Base-by-base conservation (phyloP, 139 green algal species). In the Picochlorum sp. region DNA sequence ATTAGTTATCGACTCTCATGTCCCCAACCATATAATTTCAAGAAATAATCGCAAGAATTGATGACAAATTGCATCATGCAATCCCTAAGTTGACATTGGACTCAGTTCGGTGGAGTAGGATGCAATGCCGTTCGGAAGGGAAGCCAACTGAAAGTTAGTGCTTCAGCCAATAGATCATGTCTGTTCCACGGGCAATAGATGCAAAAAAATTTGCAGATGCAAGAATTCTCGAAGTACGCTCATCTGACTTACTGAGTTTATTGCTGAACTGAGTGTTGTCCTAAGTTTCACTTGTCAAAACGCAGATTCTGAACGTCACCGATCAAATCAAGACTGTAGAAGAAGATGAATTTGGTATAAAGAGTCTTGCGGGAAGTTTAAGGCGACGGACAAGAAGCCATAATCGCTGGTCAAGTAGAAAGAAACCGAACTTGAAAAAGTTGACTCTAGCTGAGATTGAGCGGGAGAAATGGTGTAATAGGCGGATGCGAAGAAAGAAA, bases 401-500 rank as follows among this genome's bases (percentile, higher is more conserved):
- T 50, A 78, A 78, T 12, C 53, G 61, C 0, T 78, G 72, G 45
- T 57, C 59, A 31, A 33, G 59, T 36, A 36, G 30, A n/a, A 58
- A 55, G 4, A 57, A 69, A 2, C 72, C 72, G 18, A 80, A 80
- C 26, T 36, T 24, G 8, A 66, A 63, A 40, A 56, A 61, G n/a
- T n/a, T n/a, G n/a, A n/a, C n/a, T n/a, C n/a, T n/a, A 39, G 44
- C 8, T 20, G 22, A 53, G 44, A 26, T 32, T 14, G 18, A 12
- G 16, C 6, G 1, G 44, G 22, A 31, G 7, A 31, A 7, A 22
- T 53, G 29, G 20, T 20, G 18, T 10, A 87, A 82, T 35, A 65
- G 80, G 3, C 43, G 43, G 12, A 85, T 86, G 75, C 67, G 75
- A 36, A 65, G 79, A 7, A 57, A 68, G 14, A 53, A 53, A 33